Percentiles rank a stretch among this genome's conserved stretches.
Evolutionary conservation across 441 rosid species (phyloP).

Genomic region (Breynia disticha): DNA sequence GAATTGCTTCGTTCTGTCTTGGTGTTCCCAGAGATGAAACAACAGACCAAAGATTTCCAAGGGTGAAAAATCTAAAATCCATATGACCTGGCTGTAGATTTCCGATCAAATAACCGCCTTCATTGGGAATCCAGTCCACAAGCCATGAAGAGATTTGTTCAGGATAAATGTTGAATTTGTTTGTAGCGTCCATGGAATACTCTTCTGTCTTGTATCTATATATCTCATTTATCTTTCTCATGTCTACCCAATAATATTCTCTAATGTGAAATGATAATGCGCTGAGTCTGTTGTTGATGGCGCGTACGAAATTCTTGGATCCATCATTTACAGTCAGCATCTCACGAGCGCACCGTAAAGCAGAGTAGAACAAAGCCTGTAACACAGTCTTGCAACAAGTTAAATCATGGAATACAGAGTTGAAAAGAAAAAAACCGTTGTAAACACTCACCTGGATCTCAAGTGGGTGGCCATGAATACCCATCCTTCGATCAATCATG

Average conservation of each 20-base stretch:
- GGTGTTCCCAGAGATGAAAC: slow-evolving; percentile 77
- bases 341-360: slow-evolving; percentile 73
- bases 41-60: slow-evolving; percentile 85
- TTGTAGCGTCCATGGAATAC: slow-evolving; percentile 77
- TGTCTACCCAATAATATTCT: slow-evolving; percentile 93
- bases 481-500: slow-evolving; percentile 95
- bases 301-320: slow-evolving; percentile 62
- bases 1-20: slow-evolving; percentile 66
- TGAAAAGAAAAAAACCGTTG: no score
- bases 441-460: slow-evolving; percentile 79
- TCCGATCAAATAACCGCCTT: slow-evolving; percentile 65
- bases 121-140: slow-evolving; percentile 90
- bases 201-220: slow-evolving; percentile 92
- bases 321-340: slow-evolving; percentile 68
- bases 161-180: slow-evolving; percentile 93
- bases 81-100: slow-evolving; percentile 96
- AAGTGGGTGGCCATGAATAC: slow-evolving; percentile 93
- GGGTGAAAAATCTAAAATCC: slow-evolving; percentile 95
- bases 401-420: no score
- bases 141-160: slow-evolving; percentile 89
- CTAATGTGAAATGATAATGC: slow-evolving; percentile 86
- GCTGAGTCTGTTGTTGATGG: slow-evolving; percentile 79
- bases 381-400: slow-evolving; percentile 7
- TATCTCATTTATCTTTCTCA: slow-evolving; percentile 76
- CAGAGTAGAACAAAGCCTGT: slow-evolving; percentile 83